Conservation (phyloP, 352 stramenopile genomes). For the Globisporangium takayamanum region DNA sequence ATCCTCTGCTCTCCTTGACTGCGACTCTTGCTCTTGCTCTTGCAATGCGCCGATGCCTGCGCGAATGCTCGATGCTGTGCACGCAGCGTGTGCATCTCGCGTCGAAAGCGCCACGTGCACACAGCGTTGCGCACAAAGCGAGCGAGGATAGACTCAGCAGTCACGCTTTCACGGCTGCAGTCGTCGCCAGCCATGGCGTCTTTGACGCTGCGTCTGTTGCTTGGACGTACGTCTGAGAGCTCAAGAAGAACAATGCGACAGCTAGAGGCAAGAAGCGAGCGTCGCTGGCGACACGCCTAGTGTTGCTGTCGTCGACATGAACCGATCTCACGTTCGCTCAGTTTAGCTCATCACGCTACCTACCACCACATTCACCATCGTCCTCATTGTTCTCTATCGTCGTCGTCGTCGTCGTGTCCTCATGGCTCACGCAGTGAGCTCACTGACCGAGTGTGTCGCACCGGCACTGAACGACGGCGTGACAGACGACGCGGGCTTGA, state of each 20-base stretch:
- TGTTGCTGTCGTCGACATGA: too few relatives aligned
- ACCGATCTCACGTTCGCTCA: background rate
- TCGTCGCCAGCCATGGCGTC: conserved; percentile 1
- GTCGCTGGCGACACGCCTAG: too few relatives aligned
- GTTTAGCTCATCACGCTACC: background rate
- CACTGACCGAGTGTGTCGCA: background rate
- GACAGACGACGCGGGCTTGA: conserved; percentile 21
- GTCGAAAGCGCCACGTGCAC: conserved; percentile 10
- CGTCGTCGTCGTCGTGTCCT: background rate
- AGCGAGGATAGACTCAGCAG: conserved; percentile 1
- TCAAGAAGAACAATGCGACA: too few relatives aligned
- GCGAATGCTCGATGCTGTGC: conserved; percentile 17
- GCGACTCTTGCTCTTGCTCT: background rate
- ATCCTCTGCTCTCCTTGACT: background rate
- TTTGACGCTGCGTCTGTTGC: background rate
- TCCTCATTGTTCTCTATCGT: too few relatives aligned
- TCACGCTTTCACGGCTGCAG: too few relatives aligned
- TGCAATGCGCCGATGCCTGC: background rate
- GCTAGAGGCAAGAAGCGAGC: too few relatives aligned
- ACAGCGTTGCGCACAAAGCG: conserved; percentile 17
- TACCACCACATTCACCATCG: too few relatives aligned
- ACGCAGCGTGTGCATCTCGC: conserved; percentile 5
- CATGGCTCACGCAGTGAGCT: conserved; percentile 4
- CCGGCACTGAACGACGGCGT: background rate
- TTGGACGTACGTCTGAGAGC: background rate